Conservation (phyloP, 2,329 filamentous ascomycete genomes). For the Ilyonectria sp. region DNA sequence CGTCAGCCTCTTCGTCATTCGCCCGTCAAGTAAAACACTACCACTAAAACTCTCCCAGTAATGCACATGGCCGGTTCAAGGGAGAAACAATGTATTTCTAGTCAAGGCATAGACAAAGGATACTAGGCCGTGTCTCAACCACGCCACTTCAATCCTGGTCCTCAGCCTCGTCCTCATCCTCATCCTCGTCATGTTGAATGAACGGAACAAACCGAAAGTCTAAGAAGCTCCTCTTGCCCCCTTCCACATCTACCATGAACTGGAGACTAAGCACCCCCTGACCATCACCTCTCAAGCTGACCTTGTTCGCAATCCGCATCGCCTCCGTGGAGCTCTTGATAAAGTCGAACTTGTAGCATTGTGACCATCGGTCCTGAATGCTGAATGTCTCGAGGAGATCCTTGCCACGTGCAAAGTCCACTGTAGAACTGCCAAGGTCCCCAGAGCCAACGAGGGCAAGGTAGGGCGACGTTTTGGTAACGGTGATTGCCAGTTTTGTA, state of each 20-base stretch:
- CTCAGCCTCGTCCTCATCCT: constrained; percentile 48
- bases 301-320: constrained; percentile 94
- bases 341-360: constrained; percentile 89
- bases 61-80: not conserved
- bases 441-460: constrained; percentile 79
- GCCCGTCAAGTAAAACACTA: not conserved
- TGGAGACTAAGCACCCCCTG: constrained; percentile 95
- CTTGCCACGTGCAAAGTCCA: constrained; percentile 76
- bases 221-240: constrained; percentile 78
- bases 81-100: constrained; percentile 5
- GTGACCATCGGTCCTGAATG: constrained; percentile 71
- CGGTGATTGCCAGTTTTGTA: constrained; percentile 77
- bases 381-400: constrained; percentile 83
- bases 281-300: constrained; percentile 88
- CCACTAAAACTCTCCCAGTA: not conserved
- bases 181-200: constrained; percentile 69
- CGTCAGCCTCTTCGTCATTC: not conserved
- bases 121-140: not conserved
- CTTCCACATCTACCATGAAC: constrained; percentile 93
- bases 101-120: not conserved
- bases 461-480: constrained; percentile 75
- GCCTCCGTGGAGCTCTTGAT: constrained; percentile 89
- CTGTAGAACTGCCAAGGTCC: constrained; percentile 73
- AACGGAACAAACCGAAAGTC: constrained; percentile 88
- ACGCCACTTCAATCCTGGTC: constrained; percentile 25